Evolutionary conservation across 208 protist genomes (phyloP).

Genomic region (Blastocrithidia nonstop): DNA sequence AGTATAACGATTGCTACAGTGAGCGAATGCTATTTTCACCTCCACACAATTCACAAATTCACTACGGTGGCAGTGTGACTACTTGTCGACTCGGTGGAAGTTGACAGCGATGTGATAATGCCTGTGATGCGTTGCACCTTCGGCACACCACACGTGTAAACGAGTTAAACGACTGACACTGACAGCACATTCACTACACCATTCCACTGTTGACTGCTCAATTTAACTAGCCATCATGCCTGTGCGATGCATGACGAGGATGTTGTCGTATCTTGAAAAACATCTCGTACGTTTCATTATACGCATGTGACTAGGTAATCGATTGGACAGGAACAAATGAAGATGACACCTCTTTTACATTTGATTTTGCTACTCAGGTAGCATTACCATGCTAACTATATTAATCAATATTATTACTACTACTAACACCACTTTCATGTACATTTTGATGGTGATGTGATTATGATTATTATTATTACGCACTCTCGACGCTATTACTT

Average conservation of each 20-base stretch:
- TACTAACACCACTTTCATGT: no score
- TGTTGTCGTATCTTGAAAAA: no score
- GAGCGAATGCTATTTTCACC: conserved; percentile 8
- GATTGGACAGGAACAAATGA: no score
- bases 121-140: conserved; percentile 18
- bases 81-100: conserved; percentile 45
- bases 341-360: no score
- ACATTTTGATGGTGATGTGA: no score
- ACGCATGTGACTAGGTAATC: conserved; percentile 4
- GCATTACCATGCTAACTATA: no score
- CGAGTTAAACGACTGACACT: conserved; percentile 43
- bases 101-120: conserved; percentile 19
- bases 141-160: conserved; percentile 15
- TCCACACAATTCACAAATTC: conserved; percentile 39
- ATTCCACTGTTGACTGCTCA: background rate
- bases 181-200: conserved; percentile 46
- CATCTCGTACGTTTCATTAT: conserved; percentile 1
- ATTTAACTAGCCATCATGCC: conserved; percentile 3
- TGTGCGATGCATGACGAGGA: background rate
- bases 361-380: no score
- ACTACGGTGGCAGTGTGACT: conserved; percentile 33
- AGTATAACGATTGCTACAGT: no score
- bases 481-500: no score
- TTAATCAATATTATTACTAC: no score
- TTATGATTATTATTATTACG: no score